Percentiles rank a stretch among this genome's conserved stretches.
These are phyloP conservation scores for Wickerhamiella brachini DNA, from an alignment of 805 yeast species.

Conservation along the genomic window DNA sequence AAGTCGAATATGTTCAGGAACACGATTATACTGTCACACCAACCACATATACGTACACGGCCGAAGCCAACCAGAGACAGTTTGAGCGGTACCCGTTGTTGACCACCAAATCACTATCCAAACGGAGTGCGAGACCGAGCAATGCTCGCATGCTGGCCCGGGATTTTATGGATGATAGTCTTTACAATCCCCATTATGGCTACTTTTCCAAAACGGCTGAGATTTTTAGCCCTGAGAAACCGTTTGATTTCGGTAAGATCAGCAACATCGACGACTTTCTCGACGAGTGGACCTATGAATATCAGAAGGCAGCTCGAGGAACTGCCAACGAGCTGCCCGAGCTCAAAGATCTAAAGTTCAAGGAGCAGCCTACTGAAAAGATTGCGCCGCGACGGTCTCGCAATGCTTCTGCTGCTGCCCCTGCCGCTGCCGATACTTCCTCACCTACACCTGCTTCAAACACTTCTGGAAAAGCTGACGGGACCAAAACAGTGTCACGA, in stretches of 20 bases:
- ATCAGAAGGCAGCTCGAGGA: conserved; percentile 20
- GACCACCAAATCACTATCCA: conserved; percentile 25
- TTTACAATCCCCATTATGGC: conserved; percentile 72
- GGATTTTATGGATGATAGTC: conserved; percentile 74
- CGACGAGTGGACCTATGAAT: conserved; percentile 51
- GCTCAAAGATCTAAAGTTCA: background rate
- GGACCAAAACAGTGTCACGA: background rate
- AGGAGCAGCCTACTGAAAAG: background rate
- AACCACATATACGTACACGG: conserved; percentile 23
- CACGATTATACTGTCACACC: conserved; percentile 26
- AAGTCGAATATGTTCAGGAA: conserved; percentile 13
- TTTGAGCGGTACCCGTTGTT: conserved; percentile 35
- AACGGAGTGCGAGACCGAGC: conserved; percentile 36
- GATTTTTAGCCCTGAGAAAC: conserved; percentile 53
- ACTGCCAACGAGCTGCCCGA: conserved; percentile 3
- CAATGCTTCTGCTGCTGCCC: conserved; percentile 2
- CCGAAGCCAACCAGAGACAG: conserved; percentile 24
- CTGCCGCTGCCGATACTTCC: background rate
- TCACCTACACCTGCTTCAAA: no score
- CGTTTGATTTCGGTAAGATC: conserved; percentile 47
- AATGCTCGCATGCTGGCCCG: conserved; percentile 56
- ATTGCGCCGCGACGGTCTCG: background rate
- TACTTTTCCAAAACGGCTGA: conserved; percentile 69
- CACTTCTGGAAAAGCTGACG: background rate
- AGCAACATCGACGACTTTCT: conserved; percentile 57